A percentile compares a stretch with the other conserved stretches of the same genome.
Evolutionary conservation across 2,329 filamentous ascomycete species (phyloP).

Genomic region (Didymella pinodella): DNA sequence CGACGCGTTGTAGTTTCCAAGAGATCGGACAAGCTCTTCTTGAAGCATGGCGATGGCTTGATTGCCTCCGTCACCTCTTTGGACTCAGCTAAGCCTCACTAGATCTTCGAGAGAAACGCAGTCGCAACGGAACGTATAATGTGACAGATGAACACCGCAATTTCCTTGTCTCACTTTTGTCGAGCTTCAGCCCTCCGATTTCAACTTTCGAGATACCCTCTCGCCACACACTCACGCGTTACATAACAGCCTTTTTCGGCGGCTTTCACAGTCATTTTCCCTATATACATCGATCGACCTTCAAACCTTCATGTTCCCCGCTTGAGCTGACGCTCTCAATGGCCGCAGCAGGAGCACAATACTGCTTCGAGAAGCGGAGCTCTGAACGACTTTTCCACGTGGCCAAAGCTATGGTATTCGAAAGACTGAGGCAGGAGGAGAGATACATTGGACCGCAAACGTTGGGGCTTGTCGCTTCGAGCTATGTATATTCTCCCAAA

Average conservation of each 20-base stretch:
- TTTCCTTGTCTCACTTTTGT: conserved; percentile 32
- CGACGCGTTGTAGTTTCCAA: not conserved
- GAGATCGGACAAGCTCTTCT: not conserved
- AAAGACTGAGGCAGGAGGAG: conserved; percentile 38
- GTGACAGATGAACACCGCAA: conserved; percentile 40
- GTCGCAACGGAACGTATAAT: conserved; percentile 33
- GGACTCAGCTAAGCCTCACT: not conserved
- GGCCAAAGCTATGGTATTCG: conserved; percentile 41
- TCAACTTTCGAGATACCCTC: conserved; percentile 42
- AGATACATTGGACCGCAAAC: conserved; percentile 36
- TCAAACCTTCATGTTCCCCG: conserved; percentile 40
- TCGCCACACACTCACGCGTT: conserved; percentile 41
- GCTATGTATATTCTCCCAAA: conserved; percentile 22
- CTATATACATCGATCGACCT: conserved; percentile 46
- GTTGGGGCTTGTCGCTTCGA: conserved; percentile 30
- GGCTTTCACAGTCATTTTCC: conserved; percentile 47
- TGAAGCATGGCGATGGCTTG: not conserved
- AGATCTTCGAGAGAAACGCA: conserved; percentile 31
- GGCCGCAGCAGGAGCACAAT: conserved; percentile 45
- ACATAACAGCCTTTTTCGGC: conserved; percentile 43
- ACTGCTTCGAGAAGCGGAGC: conserved; percentile 45
- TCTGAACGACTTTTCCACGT: conserved; percentile 41
- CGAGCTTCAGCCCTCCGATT: conserved; percentile 32
- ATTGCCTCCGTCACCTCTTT: not conserved
- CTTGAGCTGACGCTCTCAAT: conserved; percentile 45